These are phyloP conservation scores for Phytophthora vignae DNA, from an alignment of 352 stramenopile species.

Conservation along the genomic window DNA sequence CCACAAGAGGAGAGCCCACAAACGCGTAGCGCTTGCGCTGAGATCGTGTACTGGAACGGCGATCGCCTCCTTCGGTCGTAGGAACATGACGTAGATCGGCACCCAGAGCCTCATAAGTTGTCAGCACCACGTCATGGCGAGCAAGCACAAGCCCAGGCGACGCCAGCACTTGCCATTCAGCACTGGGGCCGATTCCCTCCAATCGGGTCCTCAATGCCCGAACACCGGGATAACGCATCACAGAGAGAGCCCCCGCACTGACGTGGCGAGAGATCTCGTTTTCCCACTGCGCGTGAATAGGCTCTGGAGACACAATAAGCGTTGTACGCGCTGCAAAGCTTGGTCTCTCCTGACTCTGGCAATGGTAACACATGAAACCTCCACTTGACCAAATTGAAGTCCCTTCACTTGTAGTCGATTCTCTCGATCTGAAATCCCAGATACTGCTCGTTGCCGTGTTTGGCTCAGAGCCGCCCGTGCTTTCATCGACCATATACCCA, in stretches of 20 bases:
- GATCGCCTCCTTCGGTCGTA: slow-evolving; percentile 37
- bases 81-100: slow-evolving; percentile 85
- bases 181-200: slow-evolving; percentile 36
- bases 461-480: not conserved
- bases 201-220: slow-evolving; percentile 50
- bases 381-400: slow-evolving; percentile 11
- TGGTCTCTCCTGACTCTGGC: slow-evolving; percentile 51
- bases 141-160: slow-evolving; percentile 58
- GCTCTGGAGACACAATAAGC: slow-evolving; percentile 93
- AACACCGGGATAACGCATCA: slow-evolving; percentile 70
- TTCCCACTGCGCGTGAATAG: slow-evolving; percentile 93
- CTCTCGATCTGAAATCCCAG: slow-evolving; percentile 31
- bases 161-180: slow-evolving; percentile 65
- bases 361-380: slow-evolving; percentile 74
- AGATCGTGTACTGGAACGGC: slow-evolving; percentile 69
- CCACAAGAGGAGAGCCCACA: slow-evolving; percentile 87
- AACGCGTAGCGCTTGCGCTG: slow-evolving; percentile 84
- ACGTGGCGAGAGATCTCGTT: slow-evolving; percentile 89
- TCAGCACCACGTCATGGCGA: slow-evolving; percentile 91
- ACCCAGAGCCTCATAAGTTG: slow-evolving; percentile 90
- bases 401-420: not conserved
- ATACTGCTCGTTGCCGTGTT: slow-evolving; percentile 9
- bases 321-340: slow-evolving; percentile 75
- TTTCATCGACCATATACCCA: slow-evolving; percentile 33
- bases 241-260: slow-evolving; percentile 46